Conservation (phyloP, 768 basidiomycete genomes). For the Lactarius evosmus region DNA sequence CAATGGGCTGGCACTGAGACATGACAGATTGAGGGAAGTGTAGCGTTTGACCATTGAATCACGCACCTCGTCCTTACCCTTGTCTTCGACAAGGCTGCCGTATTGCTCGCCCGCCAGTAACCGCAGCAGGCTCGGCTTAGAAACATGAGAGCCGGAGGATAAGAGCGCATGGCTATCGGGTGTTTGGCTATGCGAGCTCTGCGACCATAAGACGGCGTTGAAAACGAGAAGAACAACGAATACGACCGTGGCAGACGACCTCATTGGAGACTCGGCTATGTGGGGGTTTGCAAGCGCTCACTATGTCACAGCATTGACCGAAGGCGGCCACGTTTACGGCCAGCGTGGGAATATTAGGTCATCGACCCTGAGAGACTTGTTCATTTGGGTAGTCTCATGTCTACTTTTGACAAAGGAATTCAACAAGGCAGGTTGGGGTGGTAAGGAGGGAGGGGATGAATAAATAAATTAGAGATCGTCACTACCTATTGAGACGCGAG, state of each 20-base stretch:
- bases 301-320: neutral
- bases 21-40: conserved; percentile 4
- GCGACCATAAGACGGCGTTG: conserved; percentile 66
- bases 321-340: neutral
- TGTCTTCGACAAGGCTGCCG: neutral
- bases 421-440: neutral
- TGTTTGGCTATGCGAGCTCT: conserved; percentile 33
- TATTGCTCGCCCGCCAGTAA: conserved; percentile 9
- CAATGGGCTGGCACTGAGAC: conserved; percentile 62
- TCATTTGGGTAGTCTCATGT: neutral
- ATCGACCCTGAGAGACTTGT: neutral
- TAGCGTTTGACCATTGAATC: conserved; percentile 5
- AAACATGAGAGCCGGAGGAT: neutral
- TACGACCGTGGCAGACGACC: conserved; percentile 43
- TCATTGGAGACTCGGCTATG: conserved; percentile 15
- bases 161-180: conserved; percentile 14
- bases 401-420: neutral
- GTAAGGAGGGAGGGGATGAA: neutral
- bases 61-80: conserved; percentile 20
- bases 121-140: conserved; percentile 14
- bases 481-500: neutral
- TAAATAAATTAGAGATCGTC: neutral
- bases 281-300: neutral
- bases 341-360: conserved; percentile 12
- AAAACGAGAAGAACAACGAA: conserved; percentile 52